Evolutionary conservation across 352 stramenopile species (phyloP).

Genomic region (Pseudoperonospora humuli): DNA sequence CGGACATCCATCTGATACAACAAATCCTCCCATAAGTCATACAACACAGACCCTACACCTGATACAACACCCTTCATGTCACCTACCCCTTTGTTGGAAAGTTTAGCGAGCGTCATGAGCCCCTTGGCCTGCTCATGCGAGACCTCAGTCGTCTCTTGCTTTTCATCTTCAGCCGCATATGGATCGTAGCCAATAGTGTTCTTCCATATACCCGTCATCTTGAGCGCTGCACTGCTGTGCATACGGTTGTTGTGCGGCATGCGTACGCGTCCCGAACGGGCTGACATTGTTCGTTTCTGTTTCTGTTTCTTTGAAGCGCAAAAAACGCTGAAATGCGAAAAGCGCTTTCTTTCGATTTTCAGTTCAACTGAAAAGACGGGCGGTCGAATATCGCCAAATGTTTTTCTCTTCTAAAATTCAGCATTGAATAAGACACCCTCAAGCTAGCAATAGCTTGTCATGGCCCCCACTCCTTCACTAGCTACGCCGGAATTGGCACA

Average conservation of each 20-base stretch:
- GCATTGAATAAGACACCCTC: too few species aligned
- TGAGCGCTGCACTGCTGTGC: conserved; percentile 88
- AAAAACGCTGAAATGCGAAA: conserved; percentile 1
- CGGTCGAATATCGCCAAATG: too few species aligned
- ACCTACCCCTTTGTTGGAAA: conserved; percentile 89
- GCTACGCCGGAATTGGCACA: conserved; percentile 18
- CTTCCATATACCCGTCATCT: conserved; percentile 95
- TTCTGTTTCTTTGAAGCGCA: background rate
- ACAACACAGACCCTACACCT: background rate
- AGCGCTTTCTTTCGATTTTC: background rate
- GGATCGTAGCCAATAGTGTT: conserved; percentile 96
- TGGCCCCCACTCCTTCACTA: conserved; percentile 27
- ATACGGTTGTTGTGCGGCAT: conserved; percentile 98
- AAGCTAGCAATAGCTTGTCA: conserved; percentile 1
- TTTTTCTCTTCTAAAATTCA: too few species aligned
- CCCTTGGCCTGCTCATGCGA: conserved; percentile 87
- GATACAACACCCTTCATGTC: background rate
- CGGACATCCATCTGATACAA: conserved; percentile 55
- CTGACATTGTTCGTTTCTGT: conserved; percentile 53
- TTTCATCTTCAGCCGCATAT: conserved; percentile 74
- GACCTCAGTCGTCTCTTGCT: conserved; percentile 53
- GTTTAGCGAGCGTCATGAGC: conserved; percentile 91
- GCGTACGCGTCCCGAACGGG: conserved; percentile 80
- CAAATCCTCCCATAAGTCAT: background rate
- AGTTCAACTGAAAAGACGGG: too few species aligned